These are phyloP conservation scores for Lepidopterella palustris DNA, from an alignment of 495 filamentous ascomycete species.

Conservation along the genomic window DNA sequence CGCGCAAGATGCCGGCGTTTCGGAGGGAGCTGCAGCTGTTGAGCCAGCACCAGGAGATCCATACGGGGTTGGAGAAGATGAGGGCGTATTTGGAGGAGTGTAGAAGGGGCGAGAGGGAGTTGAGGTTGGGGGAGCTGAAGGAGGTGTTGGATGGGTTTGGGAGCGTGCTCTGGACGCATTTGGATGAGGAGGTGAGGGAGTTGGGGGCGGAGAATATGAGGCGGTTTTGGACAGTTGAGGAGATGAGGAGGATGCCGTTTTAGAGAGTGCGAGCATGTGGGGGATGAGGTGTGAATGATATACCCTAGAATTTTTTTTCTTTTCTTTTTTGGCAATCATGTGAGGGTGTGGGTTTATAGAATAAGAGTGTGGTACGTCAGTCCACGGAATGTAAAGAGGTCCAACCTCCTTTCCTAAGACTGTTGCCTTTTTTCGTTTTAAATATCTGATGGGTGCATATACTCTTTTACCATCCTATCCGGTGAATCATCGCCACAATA, in stretches of 20 bases:
- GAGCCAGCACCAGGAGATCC: conserved; percentile 75
- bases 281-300: too few species aligned
- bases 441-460: too few species aligned
- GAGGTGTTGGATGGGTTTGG: conserved; percentile 59
- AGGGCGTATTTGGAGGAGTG: conserved; percentile 62
- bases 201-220: conserved; percentile 73
- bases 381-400: too few species aligned
- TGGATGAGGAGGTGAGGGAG: conserved; percentile 40
- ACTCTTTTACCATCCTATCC: too few species aligned
- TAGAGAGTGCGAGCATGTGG: too few species aligned
- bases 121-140: conserved; percentile 63
- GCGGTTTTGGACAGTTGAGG: conserved; percentile 69
- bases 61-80: conserved; percentile 69
- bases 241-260: conserved; percentile 61
- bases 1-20: conserved; percentile 76
- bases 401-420: too few species aligned
- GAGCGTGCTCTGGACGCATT: conserved; percentile 39
- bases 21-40: conserved; percentile 57
- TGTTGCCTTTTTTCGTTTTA: too few species aligned
- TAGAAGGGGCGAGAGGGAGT: conserved; percentile 55
- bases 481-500: too few species aligned
- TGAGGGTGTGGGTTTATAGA: too few species aligned
- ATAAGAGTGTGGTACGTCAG: too few species aligned
- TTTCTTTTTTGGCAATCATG: too few species aligned
- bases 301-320: too few species aligned